Conservation (phyloP, 1,139 yeast genomes). For the Suhomyces yuchorum region DNA sequence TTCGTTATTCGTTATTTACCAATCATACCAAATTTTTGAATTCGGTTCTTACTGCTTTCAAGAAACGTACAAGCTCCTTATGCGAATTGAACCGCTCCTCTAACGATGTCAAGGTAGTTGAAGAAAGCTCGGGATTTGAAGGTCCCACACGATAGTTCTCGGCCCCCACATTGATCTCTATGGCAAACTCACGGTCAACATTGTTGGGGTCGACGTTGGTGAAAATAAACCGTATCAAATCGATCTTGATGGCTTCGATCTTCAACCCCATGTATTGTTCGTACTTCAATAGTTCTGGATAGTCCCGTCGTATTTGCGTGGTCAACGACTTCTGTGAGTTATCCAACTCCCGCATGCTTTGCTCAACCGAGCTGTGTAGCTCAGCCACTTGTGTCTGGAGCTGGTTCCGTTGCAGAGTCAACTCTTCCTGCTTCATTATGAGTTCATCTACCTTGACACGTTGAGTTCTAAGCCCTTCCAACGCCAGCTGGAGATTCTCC, state of each 20-base stretch:
- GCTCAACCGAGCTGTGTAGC: conserved; percentile 26
- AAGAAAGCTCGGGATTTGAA: conserved; percentile 35
- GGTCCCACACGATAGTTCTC: conserved; percentile 34
- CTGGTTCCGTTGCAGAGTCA: conserved; percentile 25
- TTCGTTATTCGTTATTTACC: conserved; percentile 1
- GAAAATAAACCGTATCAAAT: conserved; percentile 42
- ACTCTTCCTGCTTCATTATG: conserved; percentile 24
- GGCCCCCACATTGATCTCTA: conserved; percentile 42
- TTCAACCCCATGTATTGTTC: conserved; percentile 50
- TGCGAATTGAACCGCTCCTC: conserved; percentile 37
- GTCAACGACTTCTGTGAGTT: conserved; percentile 23
- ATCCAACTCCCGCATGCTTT: conserved; percentile 24
- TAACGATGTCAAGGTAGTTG: conserved; percentile 23
- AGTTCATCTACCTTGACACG: conserved; percentile 31
- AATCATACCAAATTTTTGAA: conserved; percentile 15
- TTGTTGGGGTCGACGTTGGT: conserved; percentile 45
- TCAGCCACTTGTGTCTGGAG: conserved; percentile 30
- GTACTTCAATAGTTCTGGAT: conserved; percentile 42
- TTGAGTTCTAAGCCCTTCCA: conserved; percentile 19
- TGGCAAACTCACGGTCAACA: conserved; percentile 37
- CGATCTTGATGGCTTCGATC: conserved; percentile 42
- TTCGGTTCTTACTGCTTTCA: conserved; percentile 35
- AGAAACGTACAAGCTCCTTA: conserved; percentile 41
- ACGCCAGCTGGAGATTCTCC: conserved; percentile 22
- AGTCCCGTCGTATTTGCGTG: conserved; percentile 35